These are phyloP conservation scores for Wickerhamiella lipophila DNA, from an alignment of 805 yeast species.

Conservation along the genomic window DNA sequence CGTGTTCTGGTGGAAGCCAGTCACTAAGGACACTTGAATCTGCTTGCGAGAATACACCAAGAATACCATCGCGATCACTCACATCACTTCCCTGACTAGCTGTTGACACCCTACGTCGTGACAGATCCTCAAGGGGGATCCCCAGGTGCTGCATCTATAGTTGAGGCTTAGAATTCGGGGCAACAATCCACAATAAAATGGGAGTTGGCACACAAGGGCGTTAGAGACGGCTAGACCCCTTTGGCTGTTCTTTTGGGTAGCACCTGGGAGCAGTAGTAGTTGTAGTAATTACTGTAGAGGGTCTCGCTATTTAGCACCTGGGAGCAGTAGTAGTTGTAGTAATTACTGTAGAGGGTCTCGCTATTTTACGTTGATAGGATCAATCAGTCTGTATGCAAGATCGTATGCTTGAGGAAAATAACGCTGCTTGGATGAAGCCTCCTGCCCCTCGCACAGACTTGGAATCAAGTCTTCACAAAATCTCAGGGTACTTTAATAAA, in stretches of 20 bases:
- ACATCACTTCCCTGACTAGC: neutral
- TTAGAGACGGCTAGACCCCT: too few relatives aligned
- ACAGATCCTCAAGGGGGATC: constrained; percentile 7
- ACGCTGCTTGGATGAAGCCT: neutral
- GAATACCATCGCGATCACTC: constrained; percentile 8
- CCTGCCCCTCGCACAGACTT: constrained; percentile 1
- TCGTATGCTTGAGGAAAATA: neutral
- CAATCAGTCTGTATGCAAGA: neutral
- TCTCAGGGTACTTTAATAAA: constrained; percentile 2
- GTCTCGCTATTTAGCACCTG: too few relatives aligned
- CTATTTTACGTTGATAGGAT: too few relatives aligned
- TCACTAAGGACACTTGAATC: constrained; percentile 5
- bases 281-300: too few relatives aligned
- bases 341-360: too few relatives aligned
- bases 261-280: too few relatives aligned
- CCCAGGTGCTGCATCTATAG: constrained; percentile 10
- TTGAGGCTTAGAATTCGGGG: neutral
- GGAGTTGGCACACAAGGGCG: neutral
- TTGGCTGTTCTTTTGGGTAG: too few relatives aligned
- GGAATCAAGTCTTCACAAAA: constrained; percentile 1
- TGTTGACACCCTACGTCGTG: neutral
- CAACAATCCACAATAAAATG: neutral
- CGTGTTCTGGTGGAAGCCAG: constrained; percentile 1
- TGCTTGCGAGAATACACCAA: constrained; percentile 5
- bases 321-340: too few relatives aligned